Conservation (phyloP, 176 grass and related monocot genomes). For the bread wheat (Triticum aestivum) region IWGSC_CS_RefSeq_v2.1 NC_057810.1:717442339-717442838, state of each 20-base stretch:
- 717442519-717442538: slow-evolving; percentile 16
- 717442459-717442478: not conserved
- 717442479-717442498: not conserved
- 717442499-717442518: not conserved
- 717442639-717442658: not conserved
- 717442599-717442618: slow-evolving; percentile 24
- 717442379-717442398: too few relatives aligned
- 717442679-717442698: not conserved
- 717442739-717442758: slow-evolving; percentile 58
- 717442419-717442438: not conserved
- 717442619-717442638: not conserved
- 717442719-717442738: not conserved
- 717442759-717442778: slow-evolving; percentile 60
- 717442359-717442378: too few relatives aligned
- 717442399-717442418: too few relatives aligned
- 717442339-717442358: too few relatives aligned
- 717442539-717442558: slow-evolving; percentile 92
- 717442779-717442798: slow-evolving; percentile 83
- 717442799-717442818: slow-evolving; percentile 77
- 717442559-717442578: slow-evolving; percentile 72
- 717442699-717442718: not conserved
- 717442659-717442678: not conserved
- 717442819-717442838: not conserved
- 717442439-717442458: too few relatives aligned
- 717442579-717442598: slow-evolving; percentile 84